phyloP scores from a whole-genome alignment of 176 grass and related monocot species.

The Lolium rigidum region DNA sequence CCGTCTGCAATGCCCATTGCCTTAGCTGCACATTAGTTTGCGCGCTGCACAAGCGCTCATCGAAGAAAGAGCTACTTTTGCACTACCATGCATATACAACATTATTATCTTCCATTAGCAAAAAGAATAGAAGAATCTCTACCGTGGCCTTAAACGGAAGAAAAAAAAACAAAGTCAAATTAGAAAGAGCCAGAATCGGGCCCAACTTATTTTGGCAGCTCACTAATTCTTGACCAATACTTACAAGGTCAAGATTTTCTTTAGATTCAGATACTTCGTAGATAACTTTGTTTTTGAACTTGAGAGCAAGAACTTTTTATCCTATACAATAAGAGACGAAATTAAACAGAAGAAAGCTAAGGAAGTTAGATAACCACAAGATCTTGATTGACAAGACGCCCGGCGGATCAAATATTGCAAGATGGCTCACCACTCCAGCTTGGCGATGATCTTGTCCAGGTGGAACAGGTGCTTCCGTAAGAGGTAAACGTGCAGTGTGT shows the following conservation, averaged over 20 bases:
- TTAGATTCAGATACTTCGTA: background rate
- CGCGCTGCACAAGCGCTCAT: too few relatives aligned
- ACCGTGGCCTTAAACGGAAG: too few relatives aligned
- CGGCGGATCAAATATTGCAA: too few relatives aligned
- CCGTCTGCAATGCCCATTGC: too few relatives aligned
- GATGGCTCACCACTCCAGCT: slow-evolving; percentile 18
- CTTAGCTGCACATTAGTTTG: too few relatives aligned
- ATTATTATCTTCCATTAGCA: too few relatives aligned
- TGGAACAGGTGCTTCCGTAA: slow-evolving; percentile 88
- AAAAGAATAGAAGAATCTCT: too few relatives aligned
- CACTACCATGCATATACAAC: too few relatives aligned
- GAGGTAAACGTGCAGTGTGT: slow-evolving; percentile 69
- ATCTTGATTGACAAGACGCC: too few relatives aligned
- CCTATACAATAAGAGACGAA: background rate
- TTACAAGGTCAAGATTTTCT: background rate
- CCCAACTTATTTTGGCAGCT: background rate
- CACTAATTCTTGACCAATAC: background rate
- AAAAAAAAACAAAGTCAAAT: too few relatives aligned
- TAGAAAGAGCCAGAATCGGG: background rate
- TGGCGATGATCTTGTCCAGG: slow-evolving; percentile 67
- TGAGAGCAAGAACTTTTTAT: background rate
- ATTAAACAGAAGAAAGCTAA: background rate
- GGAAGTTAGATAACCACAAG: background rate
- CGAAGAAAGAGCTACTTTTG: too few relatives aligned
- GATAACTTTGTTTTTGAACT: too few relatives aligned